phyloP scores from a whole-genome alignment of 768 basidiomycete species.

The Suillus clintonianus region DNA sequence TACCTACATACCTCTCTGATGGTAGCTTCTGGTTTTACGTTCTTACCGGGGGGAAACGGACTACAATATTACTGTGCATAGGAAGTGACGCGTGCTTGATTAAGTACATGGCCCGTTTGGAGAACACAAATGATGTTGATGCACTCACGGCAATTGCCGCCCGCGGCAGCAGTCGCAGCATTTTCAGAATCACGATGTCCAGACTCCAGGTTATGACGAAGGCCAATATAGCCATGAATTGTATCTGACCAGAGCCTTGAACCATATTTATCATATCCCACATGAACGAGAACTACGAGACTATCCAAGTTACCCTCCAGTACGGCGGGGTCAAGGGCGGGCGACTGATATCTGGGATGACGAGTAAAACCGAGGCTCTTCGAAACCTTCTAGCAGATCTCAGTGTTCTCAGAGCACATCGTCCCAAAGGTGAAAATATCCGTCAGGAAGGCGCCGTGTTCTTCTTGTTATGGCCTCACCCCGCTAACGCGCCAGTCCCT shows the following conservation, averaged over 20 bases:
- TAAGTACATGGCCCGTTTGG: no score
- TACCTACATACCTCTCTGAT: no score
- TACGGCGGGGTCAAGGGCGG: constrained; percentile 21
- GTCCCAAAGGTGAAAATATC: constrained; percentile 29
- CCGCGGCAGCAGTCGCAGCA: no score
- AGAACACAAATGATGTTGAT: no score
- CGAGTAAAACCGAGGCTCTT: constrained; percentile 15
- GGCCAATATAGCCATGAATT: no score
- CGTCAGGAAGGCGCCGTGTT: constrained; percentile 18
- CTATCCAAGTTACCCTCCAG: constrained; percentile 25
- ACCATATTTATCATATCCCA: not conserved
- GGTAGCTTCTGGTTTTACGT: no score
- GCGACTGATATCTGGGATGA: constrained; percentile 11
- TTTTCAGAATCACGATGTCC: no score
- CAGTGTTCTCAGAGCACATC: constrained; percentile 30
- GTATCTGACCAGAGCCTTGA: not conserved
- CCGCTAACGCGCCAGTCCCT: constrained; percentile 9
- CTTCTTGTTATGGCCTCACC: constrained; percentile 26
- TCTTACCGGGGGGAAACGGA: no score
- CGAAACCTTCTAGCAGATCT: constrained; percentile 29
- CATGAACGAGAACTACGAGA: constrained; percentile 9
- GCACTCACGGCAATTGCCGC: no score
- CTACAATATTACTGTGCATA: no score
- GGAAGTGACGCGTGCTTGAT: no score
- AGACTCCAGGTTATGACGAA: no score